Evolutionary conservation across 2,329 filamentous ascomycete genomes (phyloP).

Genomic region (Exophiala lecanii-corni): DNA sequence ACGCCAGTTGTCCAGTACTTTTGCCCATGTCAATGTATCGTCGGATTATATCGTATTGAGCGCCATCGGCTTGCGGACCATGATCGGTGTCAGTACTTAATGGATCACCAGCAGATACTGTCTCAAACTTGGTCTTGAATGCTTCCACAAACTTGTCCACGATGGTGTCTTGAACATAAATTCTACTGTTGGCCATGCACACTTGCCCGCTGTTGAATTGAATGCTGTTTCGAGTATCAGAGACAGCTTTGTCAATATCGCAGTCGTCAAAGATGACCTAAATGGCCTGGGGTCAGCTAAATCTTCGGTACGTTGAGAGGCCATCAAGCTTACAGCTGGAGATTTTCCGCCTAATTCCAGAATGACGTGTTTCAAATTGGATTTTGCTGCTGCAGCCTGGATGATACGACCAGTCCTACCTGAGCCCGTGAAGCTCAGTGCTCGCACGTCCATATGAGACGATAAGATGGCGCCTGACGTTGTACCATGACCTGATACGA

Average conservation of each 20-base stretch:
- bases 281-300: too few species aligned
- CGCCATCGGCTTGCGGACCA: slow-evolving; percentile 42
- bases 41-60: slow-evolving; percentile 41
- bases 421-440: slow-evolving; percentile 73
- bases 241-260: slow-evolving; percentile 51
- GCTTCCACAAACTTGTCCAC: slow-evolving; percentile 27
- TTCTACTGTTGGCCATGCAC: slow-evolving; percentile 47
- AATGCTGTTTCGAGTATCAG: slow-evolving; percentile 44
- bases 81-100: slow-evolving; percentile 37
- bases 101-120: slow-evolving; percentile 37
- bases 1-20: slow-evolving; percentile 35
- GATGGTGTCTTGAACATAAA: slow-evolving; percentile 24
- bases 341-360: slow-evolving; percentile 59
- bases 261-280: slow-evolving; percentile 55
- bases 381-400: slow-evolving; percentile 64
- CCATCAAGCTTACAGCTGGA: too few species aligned
- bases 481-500: slow-evolving; percentile 66
- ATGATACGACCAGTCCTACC: slow-evolving; percentile 68
- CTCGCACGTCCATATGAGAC: slow-evolving; percentile 64
- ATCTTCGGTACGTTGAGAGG: too few species aligned
- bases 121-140: slow-evolving; percentile 33
- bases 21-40: too few species aligned
- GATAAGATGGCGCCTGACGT: slow-evolving; percentile 65
- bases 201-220: slow-evolving; percentile 58
- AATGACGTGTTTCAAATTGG: slow-evolving; percentile 59